These are phyloP conservation scores for Wickerhamiella domercqiae DNA, from an alignment of 805 yeast genomes.

Conservation along the genomic window DNA sequence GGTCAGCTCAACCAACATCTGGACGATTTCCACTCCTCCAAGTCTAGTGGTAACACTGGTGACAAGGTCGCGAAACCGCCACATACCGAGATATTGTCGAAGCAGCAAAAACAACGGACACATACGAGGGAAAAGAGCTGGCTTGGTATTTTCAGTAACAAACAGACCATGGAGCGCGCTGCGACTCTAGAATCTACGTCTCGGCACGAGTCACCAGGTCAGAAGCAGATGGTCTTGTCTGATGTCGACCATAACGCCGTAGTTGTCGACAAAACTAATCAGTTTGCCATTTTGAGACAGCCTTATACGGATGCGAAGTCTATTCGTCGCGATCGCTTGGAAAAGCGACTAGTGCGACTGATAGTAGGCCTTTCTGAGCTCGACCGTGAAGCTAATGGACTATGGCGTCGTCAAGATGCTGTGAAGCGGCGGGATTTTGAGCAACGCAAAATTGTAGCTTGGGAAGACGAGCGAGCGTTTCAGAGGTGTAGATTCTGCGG, in stretches of 20 bases:
- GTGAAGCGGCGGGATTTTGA: constrained; percentile 28
- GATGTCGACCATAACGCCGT: constrained; percentile 40
- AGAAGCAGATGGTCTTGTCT: constrained; percentile 37
- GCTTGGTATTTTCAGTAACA: too few relatives aligned
- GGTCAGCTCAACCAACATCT: constrained; percentile 50
- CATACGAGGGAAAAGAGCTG: too few relatives aligned
- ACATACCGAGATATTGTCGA: too few relatives aligned
- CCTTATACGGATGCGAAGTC: constrained; percentile 33
- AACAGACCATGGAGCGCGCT: too few relatives aligned
- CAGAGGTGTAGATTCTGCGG: constrained; percentile 50
- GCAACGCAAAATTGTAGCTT: constrained; percentile 34
- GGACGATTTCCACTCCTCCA: constrained; percentile 60
- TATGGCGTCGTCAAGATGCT: constrained; percentile 19
- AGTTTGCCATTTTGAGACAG: constrained; percentile 31
- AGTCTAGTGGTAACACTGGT: too few relatives aligned
- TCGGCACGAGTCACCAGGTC: constrained; percentile 35
- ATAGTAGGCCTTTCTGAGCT: constrained; percentile 16
- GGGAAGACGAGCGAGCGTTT: constrained; percentile 44
- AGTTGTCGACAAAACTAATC: constrained; percentile 30
- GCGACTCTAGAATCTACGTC: too few relatives aligned
- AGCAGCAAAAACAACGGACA: too few relatives aligned
- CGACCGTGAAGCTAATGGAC: constrained; percentile 16
- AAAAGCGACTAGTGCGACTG: constrained; percentile 35
- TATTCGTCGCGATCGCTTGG: constrained; percentile 41
- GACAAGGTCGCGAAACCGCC: too few relatives aligned